phyloP scores from a whole-genome alignment of 2,329 filamentous ascomycete species.

The Ustulina deusta region DNA sequence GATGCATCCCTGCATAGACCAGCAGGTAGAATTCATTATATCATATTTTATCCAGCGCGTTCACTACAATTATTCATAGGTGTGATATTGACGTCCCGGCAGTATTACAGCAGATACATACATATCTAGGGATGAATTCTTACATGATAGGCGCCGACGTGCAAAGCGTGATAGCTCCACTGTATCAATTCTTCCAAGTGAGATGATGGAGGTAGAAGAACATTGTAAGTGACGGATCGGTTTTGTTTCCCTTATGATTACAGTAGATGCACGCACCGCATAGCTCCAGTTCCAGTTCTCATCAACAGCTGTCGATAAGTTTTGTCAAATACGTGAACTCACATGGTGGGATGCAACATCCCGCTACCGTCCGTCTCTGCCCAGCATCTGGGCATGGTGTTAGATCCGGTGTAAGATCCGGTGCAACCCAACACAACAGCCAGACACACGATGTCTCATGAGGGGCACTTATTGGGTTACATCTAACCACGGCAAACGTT shows the following conservation, averaged over 20 bases:
- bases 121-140: no score
- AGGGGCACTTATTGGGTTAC: slow-evolving; percentile 6
- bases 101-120: neutral
- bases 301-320: neutral
- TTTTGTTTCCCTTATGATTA: neutral
- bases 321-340: slow-evolving; percentile 18
- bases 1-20: neutral
- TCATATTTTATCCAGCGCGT: slow-evolving; percentile 21
- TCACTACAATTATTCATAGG: neutral
- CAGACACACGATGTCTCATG: neutral
- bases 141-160: no score
- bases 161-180: no score
- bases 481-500: neutral
- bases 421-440: slow-evolving; percentile 19
- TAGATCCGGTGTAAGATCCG: slow-evolving; percentile 9
- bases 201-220: neutral
- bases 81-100: neutral
- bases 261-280: neutral
- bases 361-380: neutral
- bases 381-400: slow-evolving; percentile 9
- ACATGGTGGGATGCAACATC: slow-evolving; percentile 16
- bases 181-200: neutral
- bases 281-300: neutral
- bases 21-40: slow-evolving; percentile 4
- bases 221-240: neutral